Evolutionary conservation across 2,329 filamentous ascomycete genomes (phyloP).

Genomic region (Diaporthe sp.): DNA sequence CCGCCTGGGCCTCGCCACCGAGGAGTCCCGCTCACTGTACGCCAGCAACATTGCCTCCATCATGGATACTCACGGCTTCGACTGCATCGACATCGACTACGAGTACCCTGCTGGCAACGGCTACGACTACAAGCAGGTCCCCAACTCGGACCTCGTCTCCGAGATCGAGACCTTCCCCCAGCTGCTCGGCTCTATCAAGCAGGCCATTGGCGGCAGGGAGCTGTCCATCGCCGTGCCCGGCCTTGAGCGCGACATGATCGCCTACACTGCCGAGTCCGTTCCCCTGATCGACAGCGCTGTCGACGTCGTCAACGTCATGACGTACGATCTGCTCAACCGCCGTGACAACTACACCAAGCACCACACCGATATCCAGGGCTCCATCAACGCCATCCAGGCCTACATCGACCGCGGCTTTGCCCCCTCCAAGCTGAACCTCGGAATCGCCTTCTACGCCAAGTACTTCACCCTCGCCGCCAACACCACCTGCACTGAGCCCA

Average conservation of each 20-base stretch:
- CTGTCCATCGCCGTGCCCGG: conserved; percentile 80
- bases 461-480: conserved; percentile 68
- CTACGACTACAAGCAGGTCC: conserved; percentile 75
- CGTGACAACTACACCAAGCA: conserved; percentile 75
- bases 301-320: conserved; percentile 79
- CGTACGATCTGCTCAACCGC: conserved; percentile 79
- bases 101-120: conserved; percentile 77
- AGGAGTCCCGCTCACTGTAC: conserved; percentile 63
- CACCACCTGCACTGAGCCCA: conserved; percentile 56
- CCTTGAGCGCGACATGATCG: conserved; percentile 75
- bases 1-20: conserved; percentile 61
- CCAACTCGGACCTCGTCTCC: conserved; percentile 71
- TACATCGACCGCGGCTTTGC: conserved; percentile 71
- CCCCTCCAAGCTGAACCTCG: conserved; percentile 69
- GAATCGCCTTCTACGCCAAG: conserved; percentile 78
- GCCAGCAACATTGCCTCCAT: conserved; percentile 71
- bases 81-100: conserved; percentile 78
- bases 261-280: conserved; percentile 71
- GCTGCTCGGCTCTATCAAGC: conserved; percentile 71
- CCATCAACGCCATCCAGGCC: conserved; percentile 67
- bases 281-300: conserved; percentile 71
- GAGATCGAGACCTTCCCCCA: conserved; percentile 76
- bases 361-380: conserved; percentile 73
- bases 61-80: conserved; percentile 68
- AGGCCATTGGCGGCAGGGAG: conserved; percentile 70